A percentile compares a stretch with the other conserved stretches of the same genome.
Evolutionary conservation across 257 asterid genomes (phyloP).

Genomic region (Verbascum thapsus): DNA sequence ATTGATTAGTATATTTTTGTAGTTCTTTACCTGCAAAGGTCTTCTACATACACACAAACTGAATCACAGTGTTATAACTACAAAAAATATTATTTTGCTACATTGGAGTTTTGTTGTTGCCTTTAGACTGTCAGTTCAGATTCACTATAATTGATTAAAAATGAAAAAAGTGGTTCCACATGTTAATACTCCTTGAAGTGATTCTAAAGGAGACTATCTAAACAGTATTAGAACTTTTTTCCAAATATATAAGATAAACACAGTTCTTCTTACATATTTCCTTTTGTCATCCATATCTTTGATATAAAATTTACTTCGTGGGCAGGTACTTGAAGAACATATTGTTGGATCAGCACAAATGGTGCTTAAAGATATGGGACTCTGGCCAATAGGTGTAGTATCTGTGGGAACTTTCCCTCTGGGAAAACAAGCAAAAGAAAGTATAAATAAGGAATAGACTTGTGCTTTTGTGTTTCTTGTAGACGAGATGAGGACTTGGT

Average conservation of each 20-base stretch:
- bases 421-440: constrained; percentile 22
- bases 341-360: constrained; percentile 39
- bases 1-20: not conserved
- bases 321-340: constrained; percentile 70
- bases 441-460: constrained; percentile 24
- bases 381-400: constrained; percentile 41
- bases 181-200: constrained; percentile 33
- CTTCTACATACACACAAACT: constrained; percentile 3
- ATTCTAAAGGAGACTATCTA: constrained; percentile 22
- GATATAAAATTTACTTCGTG: constrained; percentile 22
- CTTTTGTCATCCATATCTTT: constrained; percentile 1
- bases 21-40: not conserved
- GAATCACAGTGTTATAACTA: too few relatives aligned
- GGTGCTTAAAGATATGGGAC: constrained; percentile 41
- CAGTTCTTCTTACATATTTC: not conserved
- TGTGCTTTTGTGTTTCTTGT: constrained; percentile 31
- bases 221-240: constrained; percentile 22
- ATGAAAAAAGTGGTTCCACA: constrained; percentile 20
- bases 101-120: not conserved
- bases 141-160: constrained; percentile 34
- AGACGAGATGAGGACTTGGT: constrained; percentile 18
- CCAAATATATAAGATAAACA: constrained; percentile 7
- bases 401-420: constrained; percentile 34
- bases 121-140: constrained; percentile 30
- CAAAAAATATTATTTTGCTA: too few relatives aligned